Conservation (phyloP, 1,284 basidiomycete species). For the Coriolopsis trogii region DNA sequence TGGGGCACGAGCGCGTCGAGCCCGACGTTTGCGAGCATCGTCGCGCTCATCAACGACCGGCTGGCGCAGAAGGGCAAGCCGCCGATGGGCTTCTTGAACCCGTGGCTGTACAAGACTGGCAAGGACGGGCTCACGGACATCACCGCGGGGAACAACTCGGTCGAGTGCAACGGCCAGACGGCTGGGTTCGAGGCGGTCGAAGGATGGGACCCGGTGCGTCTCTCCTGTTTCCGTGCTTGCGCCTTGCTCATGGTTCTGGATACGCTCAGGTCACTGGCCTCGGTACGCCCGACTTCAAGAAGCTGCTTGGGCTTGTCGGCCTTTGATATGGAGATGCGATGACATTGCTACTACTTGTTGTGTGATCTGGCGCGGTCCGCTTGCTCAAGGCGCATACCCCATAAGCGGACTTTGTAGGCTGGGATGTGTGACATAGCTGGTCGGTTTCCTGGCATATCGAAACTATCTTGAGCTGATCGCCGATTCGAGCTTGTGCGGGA, state of each 20-base stretch:
- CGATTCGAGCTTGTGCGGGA: too few relatives aligned
- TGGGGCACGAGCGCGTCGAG: constrained; percentile 52
- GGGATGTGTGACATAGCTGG: too few relatives aligned
- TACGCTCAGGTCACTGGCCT: constrained; percentile 19
- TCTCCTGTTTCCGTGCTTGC: not conserved
- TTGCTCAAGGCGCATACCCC: too few relatives aligned
- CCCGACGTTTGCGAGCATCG: constrained; percentile 54
- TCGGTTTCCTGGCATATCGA: too few relatives aligned
- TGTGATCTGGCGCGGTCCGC: too few relatives aligned
- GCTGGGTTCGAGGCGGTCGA: constrained; percentile 44
- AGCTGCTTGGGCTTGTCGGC: constrained; percentile 12
- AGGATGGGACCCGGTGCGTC: constrained; percentile 45
- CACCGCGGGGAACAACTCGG: constrained; percentile 23
- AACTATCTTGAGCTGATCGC: too few relatives aligned
- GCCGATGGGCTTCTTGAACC: constrained; percentile 51
- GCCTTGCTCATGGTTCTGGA: not conserved
- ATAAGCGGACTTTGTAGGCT: too few relatives aligned
- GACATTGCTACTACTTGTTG: too few relatives aligned
- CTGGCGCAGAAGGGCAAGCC: constrained; percentile 43
- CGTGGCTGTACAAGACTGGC: constrained; percentile 37
- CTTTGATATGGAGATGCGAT: too few relatives aligned
- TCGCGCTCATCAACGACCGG: constrained; percentile 58
- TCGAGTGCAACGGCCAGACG: constrained; percentile 35
- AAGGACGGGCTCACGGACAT: constrained; percentile 27
- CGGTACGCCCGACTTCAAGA: constrained; percentile 23